These are phyloP conservation scores for Nigrospora sphaerica DNA, from an alignment of 2,329 filamentous ascomycete genomes.

Conservation along the genomic window DNA sequence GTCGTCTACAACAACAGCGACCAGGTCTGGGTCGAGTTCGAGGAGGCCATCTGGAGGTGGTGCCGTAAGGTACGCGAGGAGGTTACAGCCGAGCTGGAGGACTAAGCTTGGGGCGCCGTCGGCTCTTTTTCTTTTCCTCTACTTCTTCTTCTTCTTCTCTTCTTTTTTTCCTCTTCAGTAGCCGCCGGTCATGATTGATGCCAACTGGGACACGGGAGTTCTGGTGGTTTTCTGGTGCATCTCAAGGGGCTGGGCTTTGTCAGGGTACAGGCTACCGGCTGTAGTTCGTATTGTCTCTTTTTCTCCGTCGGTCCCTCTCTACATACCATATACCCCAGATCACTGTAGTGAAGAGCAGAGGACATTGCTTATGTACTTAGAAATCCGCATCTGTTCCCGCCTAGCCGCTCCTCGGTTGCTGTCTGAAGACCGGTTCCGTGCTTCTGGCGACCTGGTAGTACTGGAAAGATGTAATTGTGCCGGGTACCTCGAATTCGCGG, in stretches of 20 bases:
- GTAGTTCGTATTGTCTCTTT: not conserved
- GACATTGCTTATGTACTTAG: no score
- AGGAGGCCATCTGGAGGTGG: conserved; percentile 78
- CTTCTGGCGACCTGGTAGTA: no score
- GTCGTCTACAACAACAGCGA: conserved; percentile 69
- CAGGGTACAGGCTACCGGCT: not conserved
- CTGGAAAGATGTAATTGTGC: no score
- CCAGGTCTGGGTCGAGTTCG: conserved; percentile 73
- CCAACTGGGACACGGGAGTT: not conserved
- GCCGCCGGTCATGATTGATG: not conserved
- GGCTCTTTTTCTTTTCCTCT: not conserved
- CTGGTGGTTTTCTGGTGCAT: not conserved
- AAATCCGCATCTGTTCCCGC: no score
- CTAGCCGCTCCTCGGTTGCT: no score
- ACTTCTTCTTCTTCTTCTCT: not conserved
- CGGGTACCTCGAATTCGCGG: no score
- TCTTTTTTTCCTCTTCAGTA: not conserved
- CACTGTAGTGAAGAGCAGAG: not conserved
- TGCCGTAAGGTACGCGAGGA: conserved; percentile 76
- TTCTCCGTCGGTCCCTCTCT: no score
- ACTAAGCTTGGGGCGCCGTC: not conserved
- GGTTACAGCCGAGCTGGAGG: conserved; percentile 56
- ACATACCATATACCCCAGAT: conserved; percentile 1
- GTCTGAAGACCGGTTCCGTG: no score
- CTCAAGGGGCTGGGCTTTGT: not conserved